Evolutionary conservation across 2,329 filamentous ascomycete species (phyloP), one percentile per base, ranked within the genome.

Genomic region (Phyllosticta citriasiana): DNA sequence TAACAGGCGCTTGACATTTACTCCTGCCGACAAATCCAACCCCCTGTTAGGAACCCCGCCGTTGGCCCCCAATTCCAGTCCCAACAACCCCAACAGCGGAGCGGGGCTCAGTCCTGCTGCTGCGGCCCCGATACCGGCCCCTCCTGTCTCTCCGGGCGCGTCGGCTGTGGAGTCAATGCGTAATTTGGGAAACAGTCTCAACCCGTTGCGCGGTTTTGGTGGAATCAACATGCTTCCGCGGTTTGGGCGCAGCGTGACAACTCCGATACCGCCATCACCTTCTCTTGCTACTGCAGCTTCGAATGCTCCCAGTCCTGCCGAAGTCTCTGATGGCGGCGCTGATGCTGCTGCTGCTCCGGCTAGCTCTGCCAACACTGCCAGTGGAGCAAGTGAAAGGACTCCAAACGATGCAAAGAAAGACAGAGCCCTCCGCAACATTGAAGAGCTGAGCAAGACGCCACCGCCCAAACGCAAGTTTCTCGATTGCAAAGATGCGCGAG

Each of bases 121-220:
- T n/a, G 60, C 64, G 3, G 54, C 60, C 10, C 35, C 59, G 1
- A 19, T 59, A 70, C 57, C 30, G n/a, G 25, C 62, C 65, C 7
- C 40, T 47, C 62, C 69, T 16, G 64, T 66, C 10, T 61, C 62
- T 14, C 61, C 63, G 57, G 67, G 66, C 60, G 83, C 82, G 63
- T 86, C 87, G 2, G 86, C 88, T 12, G 83, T 95, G 1, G 90
- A 95, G 65, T 90, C 89, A 12, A 87, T 96, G 78, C 85, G 89
- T 19, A 93, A 83, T 70, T 81, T 96, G 63, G 87, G 90, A 47
- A 94, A 83, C 71, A 87, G 87, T 0, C 78, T 96, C 35, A 96
- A 96, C 68, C 91, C 91, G 2, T 86, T 96, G 71, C 89, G 86
- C 53, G 84, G 90, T 57, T 83, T 96, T 57, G 85, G 88, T 8